Conservation (phyloP, 148 eudicot genomes). For the Chenopodium suecicum region DNA sequence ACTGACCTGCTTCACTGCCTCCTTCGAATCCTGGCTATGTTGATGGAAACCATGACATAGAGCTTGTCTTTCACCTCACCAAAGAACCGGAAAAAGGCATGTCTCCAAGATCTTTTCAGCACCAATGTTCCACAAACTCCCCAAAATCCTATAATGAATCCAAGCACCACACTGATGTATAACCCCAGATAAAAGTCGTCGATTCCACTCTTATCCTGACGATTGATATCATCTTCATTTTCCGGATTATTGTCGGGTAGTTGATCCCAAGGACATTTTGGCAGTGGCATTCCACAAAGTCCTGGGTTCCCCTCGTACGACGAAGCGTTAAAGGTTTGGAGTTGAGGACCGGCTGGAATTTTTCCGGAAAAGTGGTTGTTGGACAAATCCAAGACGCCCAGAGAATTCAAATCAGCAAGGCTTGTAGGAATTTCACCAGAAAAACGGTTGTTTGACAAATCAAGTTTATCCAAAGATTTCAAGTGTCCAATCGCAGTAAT, state of each 20-base stretch:
- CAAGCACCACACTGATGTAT: neutral
- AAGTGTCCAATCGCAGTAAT: conserved; percentile 1
- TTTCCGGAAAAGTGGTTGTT: conserved; percentile 13
- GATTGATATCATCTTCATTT: neutral
- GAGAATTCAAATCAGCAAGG: neutral
- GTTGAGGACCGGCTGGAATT: conserved; percentile 12
- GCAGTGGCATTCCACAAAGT: neutral
- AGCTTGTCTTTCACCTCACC: neutral
- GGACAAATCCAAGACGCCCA: neutral
- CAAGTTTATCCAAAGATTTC: conserved; percentile 14
- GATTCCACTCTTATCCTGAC: no score
- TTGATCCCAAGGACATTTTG: neutral
- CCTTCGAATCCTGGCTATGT: neutral
- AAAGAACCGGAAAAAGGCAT: neutral
- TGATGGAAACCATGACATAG: no score
- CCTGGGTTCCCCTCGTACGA: conserved; percentile 1
- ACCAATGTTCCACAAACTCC: neutral
- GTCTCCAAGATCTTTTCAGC: neutral
- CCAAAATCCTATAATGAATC: neutral
- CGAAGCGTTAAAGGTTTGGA: conserved; percentile 7
- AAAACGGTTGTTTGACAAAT: no score
- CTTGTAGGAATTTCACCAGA: neutral
- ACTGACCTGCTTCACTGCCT: neutral
- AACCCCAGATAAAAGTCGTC: neutral
- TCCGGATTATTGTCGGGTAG: neutral